phyloP scores from a whole-genome alignment of 176 grass and related monocot genomes.

The Thinopyrum elongatum region DNA sequence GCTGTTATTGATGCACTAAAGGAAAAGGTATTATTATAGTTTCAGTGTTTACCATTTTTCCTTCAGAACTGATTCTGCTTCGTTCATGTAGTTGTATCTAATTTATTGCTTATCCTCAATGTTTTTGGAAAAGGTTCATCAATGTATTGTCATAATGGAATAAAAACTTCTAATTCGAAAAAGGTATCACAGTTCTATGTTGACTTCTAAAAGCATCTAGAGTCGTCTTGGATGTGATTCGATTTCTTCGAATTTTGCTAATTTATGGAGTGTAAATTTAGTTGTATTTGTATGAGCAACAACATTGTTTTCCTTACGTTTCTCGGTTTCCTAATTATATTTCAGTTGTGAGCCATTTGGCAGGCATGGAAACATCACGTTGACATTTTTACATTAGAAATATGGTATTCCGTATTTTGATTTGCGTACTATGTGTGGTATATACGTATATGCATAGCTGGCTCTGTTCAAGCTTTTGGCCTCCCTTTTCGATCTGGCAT shows the following conservation, averaged over 20 bases:
- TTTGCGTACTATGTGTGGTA: not conserved
- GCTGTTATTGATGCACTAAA: constrained; percentile 71
- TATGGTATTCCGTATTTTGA: not conserved
- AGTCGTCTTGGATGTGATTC: not conserved
- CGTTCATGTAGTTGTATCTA: not conserved
- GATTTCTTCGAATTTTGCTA: not conserved
- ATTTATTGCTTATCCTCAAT: not conserved
- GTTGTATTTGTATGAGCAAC: not conserved
- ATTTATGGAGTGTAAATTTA: not conserved
- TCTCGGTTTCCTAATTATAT: not conserved
- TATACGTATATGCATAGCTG: not conserved
- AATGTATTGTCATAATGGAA: not conserved
- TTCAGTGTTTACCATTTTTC: not conserved
- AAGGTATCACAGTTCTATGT: not conserved
- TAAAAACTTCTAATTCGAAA: not conserved
- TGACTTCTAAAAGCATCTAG: not conserved
- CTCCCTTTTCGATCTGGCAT: constrained; percentile 5
- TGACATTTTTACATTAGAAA: not conserved
- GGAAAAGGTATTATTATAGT: constrained; percentile 52
- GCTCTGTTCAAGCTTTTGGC: not conserved
- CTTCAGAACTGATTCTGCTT: not conserved
- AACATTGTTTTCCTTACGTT: not conserved
- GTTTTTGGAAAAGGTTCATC: not conserved
- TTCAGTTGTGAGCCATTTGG: not conserved
- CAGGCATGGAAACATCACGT: not conserved